These are phyloP conservation scores for Darksidea phi DNA, from an alignment of 495 filamentous ascomycete species.

Conservation along the genomic window DNA sequence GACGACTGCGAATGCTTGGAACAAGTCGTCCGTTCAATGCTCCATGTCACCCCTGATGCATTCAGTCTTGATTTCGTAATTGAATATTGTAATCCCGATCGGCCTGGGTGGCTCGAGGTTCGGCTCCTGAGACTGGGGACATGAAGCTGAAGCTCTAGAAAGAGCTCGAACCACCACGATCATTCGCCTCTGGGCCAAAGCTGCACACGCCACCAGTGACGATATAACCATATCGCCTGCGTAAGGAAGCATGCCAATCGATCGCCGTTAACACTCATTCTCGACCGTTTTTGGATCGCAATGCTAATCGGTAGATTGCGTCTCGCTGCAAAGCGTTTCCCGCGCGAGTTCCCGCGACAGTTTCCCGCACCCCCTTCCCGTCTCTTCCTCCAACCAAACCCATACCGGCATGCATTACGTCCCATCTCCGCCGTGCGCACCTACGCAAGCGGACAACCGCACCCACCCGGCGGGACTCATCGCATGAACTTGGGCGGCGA, in stretches of 20 bases:
- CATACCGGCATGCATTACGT: background rate
- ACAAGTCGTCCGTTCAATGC: no score
- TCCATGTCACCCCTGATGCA: no score
- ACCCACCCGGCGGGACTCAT: constrained; percentile 87
- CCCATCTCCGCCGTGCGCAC: constrained; percentile 44
- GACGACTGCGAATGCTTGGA: no score
- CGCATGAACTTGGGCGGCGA: constrained; percentile 84
- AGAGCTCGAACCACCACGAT: constrained; percentile 25
- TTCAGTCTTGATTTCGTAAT: no score
- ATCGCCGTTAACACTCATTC: background rate
- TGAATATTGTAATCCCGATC: no score
- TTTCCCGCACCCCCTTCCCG: background rate
- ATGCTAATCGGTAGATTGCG: constrained; percentile 37
- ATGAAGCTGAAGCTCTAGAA: constrained; percentile 15
- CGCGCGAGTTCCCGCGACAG: constrained; percentile 31
- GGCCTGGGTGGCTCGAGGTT: background rate
- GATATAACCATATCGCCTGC: constrained; percentile 6
- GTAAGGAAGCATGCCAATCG: background rate
- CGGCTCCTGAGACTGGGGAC: background rate
- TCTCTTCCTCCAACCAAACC: no score
- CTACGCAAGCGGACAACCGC: constrained; percentile 77
- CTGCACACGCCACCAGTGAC: background rate
- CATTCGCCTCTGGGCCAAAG: background rate
- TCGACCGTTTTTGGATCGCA: background rate
- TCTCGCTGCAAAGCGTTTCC: constrained; percentile 36